phyloP scores from a whole-genome alignment of 768 basidiomycete genomes.

The Hydnomerulius pinastri region DNA sequence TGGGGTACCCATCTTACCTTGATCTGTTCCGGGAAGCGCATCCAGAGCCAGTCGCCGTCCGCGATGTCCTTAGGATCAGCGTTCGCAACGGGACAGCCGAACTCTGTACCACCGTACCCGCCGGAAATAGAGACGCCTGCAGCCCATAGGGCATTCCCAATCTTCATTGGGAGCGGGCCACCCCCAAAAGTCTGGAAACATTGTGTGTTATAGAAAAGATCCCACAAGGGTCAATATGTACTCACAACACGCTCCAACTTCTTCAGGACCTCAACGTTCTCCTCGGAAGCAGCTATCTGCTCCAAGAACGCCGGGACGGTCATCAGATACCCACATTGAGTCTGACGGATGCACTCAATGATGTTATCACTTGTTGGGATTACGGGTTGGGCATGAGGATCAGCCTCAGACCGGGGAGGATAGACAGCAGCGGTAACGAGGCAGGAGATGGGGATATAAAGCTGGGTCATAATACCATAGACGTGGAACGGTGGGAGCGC shows the following conservation, averaged over 20 bases:
- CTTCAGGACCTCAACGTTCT: constrained; percentile 26
- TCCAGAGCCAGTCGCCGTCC: constrained; percentile 38
- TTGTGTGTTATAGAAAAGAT: neutral
- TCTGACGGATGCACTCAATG: constrained; percentile 34
- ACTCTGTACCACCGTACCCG: constrained; percentile 41
- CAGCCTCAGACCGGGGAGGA: constrained; percentile 24
- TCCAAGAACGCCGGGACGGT: constrained; percentile 43
- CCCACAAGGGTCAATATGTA: neutral
- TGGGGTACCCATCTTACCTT: constrained; percentile 32
- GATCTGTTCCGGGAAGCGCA: constrained; percentile 26
- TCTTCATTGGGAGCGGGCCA: constrained; percentile 37
- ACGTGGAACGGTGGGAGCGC: constrained; percentile 30
- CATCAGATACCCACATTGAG: constrained; percentile 31
- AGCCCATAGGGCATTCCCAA: constrained; percentile 35
- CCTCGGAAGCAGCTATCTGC: constrained; percentile 32
- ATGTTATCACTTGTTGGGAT: constrained; percentile 42
- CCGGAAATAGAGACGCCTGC: constrained; percentile 35
- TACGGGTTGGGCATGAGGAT: constrained; percentile 30
- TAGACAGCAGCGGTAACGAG: constrained; percentile 23
- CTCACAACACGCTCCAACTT: constrained; percentile 32
- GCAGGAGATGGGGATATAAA: constrained; percentile 22
- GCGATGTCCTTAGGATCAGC: constrained; percentile 12
- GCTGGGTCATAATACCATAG: constrained; percentile 15
- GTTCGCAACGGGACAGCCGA: constrained; percentile 9
- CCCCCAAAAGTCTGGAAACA: constrained; percentile 37